Conservation (phyloP, 202 grass and related monocot genomes). For the Miscanthus sacchariflorus region DNA sequence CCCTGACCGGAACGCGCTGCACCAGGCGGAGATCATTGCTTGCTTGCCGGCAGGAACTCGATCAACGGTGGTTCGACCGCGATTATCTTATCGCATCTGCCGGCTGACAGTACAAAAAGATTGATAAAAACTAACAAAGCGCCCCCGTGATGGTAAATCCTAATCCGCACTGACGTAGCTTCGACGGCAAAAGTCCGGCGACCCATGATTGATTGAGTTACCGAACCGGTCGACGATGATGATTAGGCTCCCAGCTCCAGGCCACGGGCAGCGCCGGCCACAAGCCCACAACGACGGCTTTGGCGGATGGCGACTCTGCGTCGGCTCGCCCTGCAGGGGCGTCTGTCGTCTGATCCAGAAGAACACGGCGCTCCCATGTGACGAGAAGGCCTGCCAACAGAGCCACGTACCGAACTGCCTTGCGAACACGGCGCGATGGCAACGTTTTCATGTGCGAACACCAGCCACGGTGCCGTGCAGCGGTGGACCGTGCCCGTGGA, state of each 20-base stretch:
- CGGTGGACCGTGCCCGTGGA: not conserved
- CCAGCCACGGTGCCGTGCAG: not conserved
- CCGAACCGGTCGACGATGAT: slow-evolving; percentile 10
- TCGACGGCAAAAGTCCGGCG: slow-evolving; percentile 46
- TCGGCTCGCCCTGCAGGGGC: not conserved
- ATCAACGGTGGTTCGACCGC: not conserved
- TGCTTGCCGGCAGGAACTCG: not conserved
- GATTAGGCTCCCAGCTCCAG: not conserved
- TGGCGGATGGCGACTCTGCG: slow-evolving; percentile 1
- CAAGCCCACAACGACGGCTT: not conserved
- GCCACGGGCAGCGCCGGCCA: no score
- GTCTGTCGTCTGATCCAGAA: not conserved
- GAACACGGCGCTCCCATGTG: not conserved
- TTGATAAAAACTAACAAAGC: not conserved
- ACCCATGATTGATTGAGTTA: slow-evolving; percentile 23
- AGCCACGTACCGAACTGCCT: not conserved
- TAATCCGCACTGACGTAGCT: slow-evolving; percentile 41
- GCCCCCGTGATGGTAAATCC: not conserved
- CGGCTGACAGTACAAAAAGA: not conserved
- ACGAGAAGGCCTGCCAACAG: not conserved
- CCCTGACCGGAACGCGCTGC: no score
- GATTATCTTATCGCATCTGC: not conserved
- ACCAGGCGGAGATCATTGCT: not conserved
- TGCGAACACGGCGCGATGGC: not conserved
- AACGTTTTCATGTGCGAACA: not conserved